Evolutionary conservation across 2,329 filamentous ascomycete species (phyloP), one percentile per base, ranked within the genome.

Genomic region (Cladosporium sp.): DNA sequence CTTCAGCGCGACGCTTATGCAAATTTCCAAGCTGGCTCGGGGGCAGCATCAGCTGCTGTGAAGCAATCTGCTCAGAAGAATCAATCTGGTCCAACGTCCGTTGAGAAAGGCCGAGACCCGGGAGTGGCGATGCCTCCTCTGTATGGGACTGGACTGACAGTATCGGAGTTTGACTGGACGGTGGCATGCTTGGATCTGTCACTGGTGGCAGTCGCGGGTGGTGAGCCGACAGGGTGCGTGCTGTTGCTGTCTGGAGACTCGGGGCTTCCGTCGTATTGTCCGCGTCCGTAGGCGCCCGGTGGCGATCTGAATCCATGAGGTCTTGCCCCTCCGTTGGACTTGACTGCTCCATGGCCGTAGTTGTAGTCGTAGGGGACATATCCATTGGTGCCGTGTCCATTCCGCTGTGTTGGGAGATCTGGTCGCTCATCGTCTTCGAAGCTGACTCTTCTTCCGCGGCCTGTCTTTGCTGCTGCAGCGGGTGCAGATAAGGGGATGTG

Each of bases 1-100:
- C 63, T 26, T 70, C 68, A 13, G 66, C 68, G 26, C 71, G 69
- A 11, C 72, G 70, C 66, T 72, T 70, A 63, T 71, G 71, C 25
- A 74, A 54, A 53, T 56, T 70, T 14, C 66, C 68, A 5, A 66
- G 64, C 30, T 65, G 36, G 21, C 28, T 32, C 14, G 23, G 26
- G 13, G 63, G 48, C 23, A 59, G 34, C 10, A 65, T 56, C 13
- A 43, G n/a, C 48, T 64, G 60, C 39, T 66, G 26, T 14, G 21
- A 8, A 16, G 21, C 5, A 21, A 3, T n/a, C n/a, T 51, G 26
- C 16, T 34, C 16, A 48, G 18, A 32, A 28, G 7, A 23, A 18
- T 51, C 26, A 34, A 11, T 26, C 11, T 49, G 53, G 16, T 65
- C 54, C 39, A 18, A 65, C 58, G 34, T 54, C 58, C 14, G 64